Evolutionary conservation across 768 basidiomycete species (phyloP).

Genomic region (Podaxis sp.): DNA sequence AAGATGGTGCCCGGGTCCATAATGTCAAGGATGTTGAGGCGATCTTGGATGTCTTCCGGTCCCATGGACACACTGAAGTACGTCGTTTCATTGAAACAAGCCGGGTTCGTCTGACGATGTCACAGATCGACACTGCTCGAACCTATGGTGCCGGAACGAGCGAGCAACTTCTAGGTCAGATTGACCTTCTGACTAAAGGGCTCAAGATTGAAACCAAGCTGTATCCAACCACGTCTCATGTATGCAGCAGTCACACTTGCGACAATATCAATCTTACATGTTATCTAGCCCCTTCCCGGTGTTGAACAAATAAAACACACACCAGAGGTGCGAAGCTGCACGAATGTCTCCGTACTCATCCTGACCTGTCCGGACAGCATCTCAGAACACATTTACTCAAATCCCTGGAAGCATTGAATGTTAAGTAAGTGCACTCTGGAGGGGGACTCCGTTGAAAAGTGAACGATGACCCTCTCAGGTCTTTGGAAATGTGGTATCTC

Average conservation of each 20-base stretch:
- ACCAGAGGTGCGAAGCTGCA: conserved; percentile 21
- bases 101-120: neutral
- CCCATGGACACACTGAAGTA: conserved; percentile 53
- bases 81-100: conserved; percentile 14
- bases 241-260: conserved; percentile 1
- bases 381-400: conserved; percentile 40
- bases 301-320: conserved; percentile 22
- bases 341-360: neutral
- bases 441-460: neutral
- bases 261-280: neutral
- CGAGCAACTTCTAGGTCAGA: conserved; percentile 50
- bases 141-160: conserved; percentile 50
- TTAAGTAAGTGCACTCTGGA: conserved; percentile 29
- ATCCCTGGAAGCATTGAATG: conserved; percentile 42
- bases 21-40: conserved; percentile 43
- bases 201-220: conserved; percentile 59
- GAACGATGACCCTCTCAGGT: conserved; percentile 29
- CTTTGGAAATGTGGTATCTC: conserved; percentile 49
- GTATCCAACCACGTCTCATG: conserved; percentile 29
- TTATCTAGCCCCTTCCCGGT: neutral
- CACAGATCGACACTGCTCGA: conserved; percentile 43
- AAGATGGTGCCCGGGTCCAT: conserved; percentile 45
- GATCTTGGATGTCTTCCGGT: conserved; percentile 49
- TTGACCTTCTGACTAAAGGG: conserved; percentile 44
- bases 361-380: conserved; percentile 21